A percentile compares a stretch with the other conserved stretches of the same genome.
Evolutionary conservation across 441 rosid genomes (phyloP).

Genomic region (Pelargonium citronellum): DNA sequence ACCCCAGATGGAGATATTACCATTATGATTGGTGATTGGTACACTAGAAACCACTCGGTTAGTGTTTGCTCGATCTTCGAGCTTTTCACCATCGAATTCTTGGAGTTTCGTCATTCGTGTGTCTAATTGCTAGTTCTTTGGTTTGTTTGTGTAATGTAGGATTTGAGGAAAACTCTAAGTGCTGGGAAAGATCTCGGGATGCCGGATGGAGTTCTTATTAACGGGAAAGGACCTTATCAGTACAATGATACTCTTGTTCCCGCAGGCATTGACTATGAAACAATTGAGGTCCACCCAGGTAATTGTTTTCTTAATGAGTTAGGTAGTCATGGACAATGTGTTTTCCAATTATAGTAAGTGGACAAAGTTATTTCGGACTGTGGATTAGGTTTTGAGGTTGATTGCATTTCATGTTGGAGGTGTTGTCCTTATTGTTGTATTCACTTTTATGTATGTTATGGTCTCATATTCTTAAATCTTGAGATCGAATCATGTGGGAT

Average conservation of each 20-base stretch:
- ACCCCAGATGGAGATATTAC: conserved; percentile 79
- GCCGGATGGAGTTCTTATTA: neutral
- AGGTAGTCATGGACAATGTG: no score
- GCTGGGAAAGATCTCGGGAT: neutral
- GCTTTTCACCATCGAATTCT: neutral
- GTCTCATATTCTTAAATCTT: neutral
- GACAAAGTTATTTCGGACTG: no score
- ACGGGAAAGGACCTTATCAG: neutral
- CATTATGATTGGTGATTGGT: conserved; percentile 87
- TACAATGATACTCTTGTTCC: neutral
- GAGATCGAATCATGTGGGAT: neutral
- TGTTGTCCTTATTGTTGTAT: neutral
- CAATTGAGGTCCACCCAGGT: neutral
- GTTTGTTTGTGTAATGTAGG: neutral
- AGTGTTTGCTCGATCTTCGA: neutral
- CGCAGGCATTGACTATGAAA: neutral
- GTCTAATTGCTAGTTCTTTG: neutral
- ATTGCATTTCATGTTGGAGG: no score
- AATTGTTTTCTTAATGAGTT: neutral
- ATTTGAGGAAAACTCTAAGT: neutral
- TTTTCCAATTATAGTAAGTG: no score
- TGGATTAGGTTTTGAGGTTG: no score
- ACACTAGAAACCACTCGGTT: conserved; percentile 73
- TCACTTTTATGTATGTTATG: neutral
- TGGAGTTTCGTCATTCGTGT: neutral